A percentile compares a stretch with the other conserved stretches of the same genome.
Conservation (phyloP, 1,139 yeast genomes). For the Protomyces pachydermus region DNA sequence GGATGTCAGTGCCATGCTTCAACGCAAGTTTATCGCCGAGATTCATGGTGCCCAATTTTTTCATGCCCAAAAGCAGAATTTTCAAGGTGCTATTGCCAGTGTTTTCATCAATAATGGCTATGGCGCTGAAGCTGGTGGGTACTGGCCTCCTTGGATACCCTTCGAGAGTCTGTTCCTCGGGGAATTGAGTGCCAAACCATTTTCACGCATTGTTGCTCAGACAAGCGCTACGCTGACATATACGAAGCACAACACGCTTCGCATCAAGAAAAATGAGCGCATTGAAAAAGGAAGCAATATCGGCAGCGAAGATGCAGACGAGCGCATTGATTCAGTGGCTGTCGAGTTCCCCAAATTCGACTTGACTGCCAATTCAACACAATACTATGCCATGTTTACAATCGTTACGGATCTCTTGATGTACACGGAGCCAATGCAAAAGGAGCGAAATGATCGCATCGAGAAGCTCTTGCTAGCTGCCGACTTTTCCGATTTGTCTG, state of each 20-base stretch:
- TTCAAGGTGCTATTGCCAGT: slow-evolving; percentile 44
- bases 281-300: slow-evolving; percentile 19
- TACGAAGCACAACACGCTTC: slow-evolving; percentile 63
- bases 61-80: slow-evolving; percentile 53
- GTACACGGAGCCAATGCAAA: slow-evolving; percentile 59
- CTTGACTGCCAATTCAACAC: slow-evolving; percentile 65
- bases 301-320: slow-evolving; percentile 28
- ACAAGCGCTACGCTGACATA: slow-evolving; percentile 59
- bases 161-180: slow-evolving; percentile 66
- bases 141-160: slow-evolving; percentile 37
- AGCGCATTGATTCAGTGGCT: slow-evolving; percentile 45
- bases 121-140: slow-evolving; percentile 40
- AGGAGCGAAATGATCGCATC: slow-evolving; percentile 54
- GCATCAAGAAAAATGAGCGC: slow-evolving; percentile 41
- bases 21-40: slow-evolving; percentile 64
- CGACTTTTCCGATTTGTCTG: slow-evolving; percentile 58
- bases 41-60: slow-evolving; percentile 68
- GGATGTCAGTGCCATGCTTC: slow-evolving; percentile 51
- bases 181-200: slow-evolving; percentile 48
- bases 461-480: slow-evolving; percentile 64
- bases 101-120: slow-evolving; percentile 43
- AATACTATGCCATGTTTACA: slow-evolving; percentile 62
- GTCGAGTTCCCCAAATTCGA: slow-evolving; percentile 68
- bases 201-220: slow-evolving; percentile 57
- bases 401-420: slow-evolving; percentile 62